These are phyloP conservation scores for Wallacemonas sp. DNA, from an alignment of 208 protist species.

Conservation along the genomic window DNA sequence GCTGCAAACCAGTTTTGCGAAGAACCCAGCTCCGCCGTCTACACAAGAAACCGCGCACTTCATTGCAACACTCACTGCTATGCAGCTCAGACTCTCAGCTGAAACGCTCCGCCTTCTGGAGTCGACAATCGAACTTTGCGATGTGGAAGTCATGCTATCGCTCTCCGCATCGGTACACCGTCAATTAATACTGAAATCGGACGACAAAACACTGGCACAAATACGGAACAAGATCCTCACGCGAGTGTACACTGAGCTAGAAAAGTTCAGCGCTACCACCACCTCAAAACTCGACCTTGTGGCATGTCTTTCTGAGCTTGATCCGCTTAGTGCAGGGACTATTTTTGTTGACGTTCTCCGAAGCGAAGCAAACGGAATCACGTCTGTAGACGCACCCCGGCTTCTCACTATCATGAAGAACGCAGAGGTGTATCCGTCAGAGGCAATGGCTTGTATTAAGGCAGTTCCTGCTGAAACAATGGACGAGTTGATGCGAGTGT, in stretches of 20 bases:
- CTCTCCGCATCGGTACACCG: too few relatives aligned
- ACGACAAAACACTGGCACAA: too few relatives aligned
- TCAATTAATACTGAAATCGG: too few relatives aligned
- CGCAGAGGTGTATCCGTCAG: not conserved
- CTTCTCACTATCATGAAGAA: constrained; percentile 1
- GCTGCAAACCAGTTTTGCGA: not conserved
- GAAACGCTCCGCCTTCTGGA: too few relatives aligned
- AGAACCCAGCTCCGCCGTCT: too few relatives aligned
- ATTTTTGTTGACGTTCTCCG: not conserved
- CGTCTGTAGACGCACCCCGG: not conserved
- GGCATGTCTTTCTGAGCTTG: not conserved
- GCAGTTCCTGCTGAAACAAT: not conserved
- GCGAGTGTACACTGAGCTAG: not conserved
- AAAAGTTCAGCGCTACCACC: not conserved
- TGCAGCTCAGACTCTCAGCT: too few relatives aligned
- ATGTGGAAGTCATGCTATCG: too few relatives aligned
- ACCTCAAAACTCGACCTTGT: not conserved
- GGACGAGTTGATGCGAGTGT: not conserved
- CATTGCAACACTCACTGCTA: too few relatives aligned
- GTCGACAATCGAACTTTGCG: too few relatives aligned
- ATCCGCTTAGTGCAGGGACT: not conserved
- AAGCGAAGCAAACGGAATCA: not conserved
- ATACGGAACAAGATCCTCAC: not conserved
- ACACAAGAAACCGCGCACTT: too few relatives aligned
- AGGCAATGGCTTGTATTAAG: not conserved